Base-by-base conservation (phyloP, 1,284 basidiomycete species). In the Schizophyllum amplum region DNA sequence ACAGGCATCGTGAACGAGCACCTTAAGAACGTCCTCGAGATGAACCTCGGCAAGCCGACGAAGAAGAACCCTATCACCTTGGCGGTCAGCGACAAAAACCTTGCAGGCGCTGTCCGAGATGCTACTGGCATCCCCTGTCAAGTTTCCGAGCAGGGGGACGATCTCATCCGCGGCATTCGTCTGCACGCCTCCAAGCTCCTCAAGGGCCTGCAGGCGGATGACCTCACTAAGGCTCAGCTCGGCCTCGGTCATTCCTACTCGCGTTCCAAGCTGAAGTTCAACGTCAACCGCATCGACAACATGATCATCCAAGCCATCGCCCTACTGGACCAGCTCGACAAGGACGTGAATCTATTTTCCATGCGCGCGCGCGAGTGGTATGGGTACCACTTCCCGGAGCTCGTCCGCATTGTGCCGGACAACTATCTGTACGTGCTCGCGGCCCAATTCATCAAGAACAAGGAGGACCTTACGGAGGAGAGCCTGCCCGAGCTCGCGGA, bases 271-370 rank as follows among this genome's bases (percentile, higher is more conserved):
- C 90, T 99, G 66, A 98, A 98, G 77, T 99, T 99, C 86, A 99
- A 99, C 79, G 96, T 98, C 65, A 98, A 99, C 83, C 84, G 96
- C 63, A 88, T 93, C 62, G 96, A 99, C 79, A 99, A 99, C 80
- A 99, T 99, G 96, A 99, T 99, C 77, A 99, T 99, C 68, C 97
- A 99, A 75, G 96, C 96, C 56, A 98, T 99, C 68, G 92, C 96
- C 1, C 86, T 98, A 57, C 91, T 98, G 67, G 96, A 99, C 78
- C 95, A 98, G 69, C 89, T 99, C 69, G 96, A 99, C 84, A 99
- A 98, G 81, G 96, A 99, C 72, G 94, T 99, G 71, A 99, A 99
- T 79, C 87, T 96, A 24, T 98, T 99, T 71, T 90, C 94, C 24
- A 99, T 99, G 96, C 90, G 96, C 55, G 87, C 98, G 55, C 82